phyloP scores from a whole-genome alignment of 495 filamentous ascomycete genomes.

The Arthonia radiata region DNA sequence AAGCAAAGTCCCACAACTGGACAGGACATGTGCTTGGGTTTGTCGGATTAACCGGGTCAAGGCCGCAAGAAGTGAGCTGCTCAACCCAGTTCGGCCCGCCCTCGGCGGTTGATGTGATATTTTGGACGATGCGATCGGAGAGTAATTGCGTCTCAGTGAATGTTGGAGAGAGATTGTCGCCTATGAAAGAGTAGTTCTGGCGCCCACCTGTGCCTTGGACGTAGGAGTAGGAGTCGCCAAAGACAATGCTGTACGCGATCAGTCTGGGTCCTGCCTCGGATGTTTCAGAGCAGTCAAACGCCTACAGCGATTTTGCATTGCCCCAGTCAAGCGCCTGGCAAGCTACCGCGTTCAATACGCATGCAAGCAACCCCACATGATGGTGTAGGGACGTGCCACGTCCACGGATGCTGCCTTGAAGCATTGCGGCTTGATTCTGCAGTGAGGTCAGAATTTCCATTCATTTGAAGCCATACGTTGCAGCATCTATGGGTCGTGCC shows the following conservation, averaged over 20 bases:
- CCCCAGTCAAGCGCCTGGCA: too few relatives aligned
- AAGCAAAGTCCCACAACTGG: conserved; percentile 31
- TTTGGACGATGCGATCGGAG: conserved; percentile 23
- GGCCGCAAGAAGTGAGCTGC: conserved; percentile 21
- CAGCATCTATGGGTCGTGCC: too few relatives aligned
- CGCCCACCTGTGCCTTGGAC: conserved; percentile 24
- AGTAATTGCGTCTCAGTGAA: conserved; percentile 18
- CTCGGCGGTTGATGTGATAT: conserved; percentile 20
- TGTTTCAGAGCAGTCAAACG: too few relatives aligned
- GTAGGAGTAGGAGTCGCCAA: conserved; percentile 30
- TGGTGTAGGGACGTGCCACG: too few relatives aligned
- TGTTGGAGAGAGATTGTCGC: conserved; percentile 16
- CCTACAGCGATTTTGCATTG: too few relatives aligned
- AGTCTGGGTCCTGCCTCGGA: too few relatives aligned
- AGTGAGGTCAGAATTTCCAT: too few relatives aligned
- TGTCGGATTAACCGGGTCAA: conserved; percentile 8
- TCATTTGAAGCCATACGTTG: too few relatives aligned
- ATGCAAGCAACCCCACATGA: too few relatives aligned
- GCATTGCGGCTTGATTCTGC: too few relatives aligned
- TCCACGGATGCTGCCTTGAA: too few relatives aligned
- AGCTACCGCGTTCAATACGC: too few relatives aligned
- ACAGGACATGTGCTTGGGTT: conserved; percentile 16
- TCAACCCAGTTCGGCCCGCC: conserved; percentile 26
- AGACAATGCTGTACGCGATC: conserved; percentile 16
- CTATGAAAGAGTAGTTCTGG: conserved; percentile 25